Conservation (phyloP, 2,329 filamentous ascomycete genomes). For the Trichoderma asperellum region DNA sequence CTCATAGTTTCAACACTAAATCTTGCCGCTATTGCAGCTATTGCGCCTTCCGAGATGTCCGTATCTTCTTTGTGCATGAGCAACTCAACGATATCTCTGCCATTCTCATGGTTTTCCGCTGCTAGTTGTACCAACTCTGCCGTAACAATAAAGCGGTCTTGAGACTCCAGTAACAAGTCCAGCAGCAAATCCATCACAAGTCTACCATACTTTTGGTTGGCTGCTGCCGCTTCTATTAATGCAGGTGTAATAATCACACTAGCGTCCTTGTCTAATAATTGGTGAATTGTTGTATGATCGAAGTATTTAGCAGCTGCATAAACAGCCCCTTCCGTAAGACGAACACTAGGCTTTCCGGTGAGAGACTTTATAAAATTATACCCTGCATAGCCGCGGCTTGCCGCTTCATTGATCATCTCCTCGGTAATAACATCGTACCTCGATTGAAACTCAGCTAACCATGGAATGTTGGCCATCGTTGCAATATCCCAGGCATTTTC, state of each 20-base stretch:
- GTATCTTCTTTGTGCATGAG: neutral
- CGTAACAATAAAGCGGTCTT: neutral
- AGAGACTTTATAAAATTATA: neutral
- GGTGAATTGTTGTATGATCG: neutral
- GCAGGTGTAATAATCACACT: neutral
- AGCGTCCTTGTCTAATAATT: neutral
- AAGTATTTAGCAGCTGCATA: neutral
- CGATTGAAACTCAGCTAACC: neutral
- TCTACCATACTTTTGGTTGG: neutral
- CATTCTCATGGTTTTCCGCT: neutral
- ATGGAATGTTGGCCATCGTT: neutral
- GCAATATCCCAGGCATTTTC: constrained; percentile 9
- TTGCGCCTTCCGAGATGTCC: neutral
- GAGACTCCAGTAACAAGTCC: neutral
- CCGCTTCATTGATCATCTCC: neutral
- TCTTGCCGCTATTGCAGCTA: neutral
- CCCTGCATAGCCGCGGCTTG: neutral
- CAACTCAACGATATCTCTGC: neutral
- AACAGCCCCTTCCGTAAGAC: neutral
- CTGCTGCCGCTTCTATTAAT: neutral
- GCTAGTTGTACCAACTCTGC: neutral
- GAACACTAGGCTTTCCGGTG: neutral
- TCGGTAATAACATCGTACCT: neutral
- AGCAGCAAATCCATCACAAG: neutral
- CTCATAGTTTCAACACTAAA: neutral